phyloP scores from a whole-genome alignment of 768 basidiomycete genomes.

The Gymnopilus junonius region DNA sequence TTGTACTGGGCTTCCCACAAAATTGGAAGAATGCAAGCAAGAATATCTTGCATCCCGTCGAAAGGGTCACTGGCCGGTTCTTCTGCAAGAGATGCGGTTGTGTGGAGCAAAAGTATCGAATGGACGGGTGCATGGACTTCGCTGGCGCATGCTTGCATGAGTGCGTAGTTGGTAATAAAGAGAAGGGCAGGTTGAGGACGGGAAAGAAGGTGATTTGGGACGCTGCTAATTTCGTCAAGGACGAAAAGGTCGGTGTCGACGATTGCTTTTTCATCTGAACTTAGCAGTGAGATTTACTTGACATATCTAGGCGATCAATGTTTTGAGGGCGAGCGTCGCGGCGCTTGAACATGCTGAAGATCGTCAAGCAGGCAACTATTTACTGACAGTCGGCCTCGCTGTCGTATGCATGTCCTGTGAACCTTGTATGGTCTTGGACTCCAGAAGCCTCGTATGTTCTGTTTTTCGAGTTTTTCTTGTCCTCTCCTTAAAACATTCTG shows the following conservation, averaged over 20 bases:
- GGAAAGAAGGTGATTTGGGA: slow-evolving; percentile 44
- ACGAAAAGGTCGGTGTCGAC: slow-evolving; percentile 51
- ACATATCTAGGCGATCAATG: slow-evolving; percentile 49
- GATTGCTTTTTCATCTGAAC: neutral
- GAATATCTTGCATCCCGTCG: slow-evolving; percentile 54
- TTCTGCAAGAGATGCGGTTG: slow-evolving; percentile 55
- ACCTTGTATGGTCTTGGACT: slow-evolving; percentile 51
- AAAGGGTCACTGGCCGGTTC: slow-evolving; percentile 64
- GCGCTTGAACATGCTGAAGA: slow-evolving; percentile 32
- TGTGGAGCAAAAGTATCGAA: slow-evolving; percentile 33
- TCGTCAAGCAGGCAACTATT: slow-evolving; percentile 29
- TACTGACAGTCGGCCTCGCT: slow-evolving; percentile 22
- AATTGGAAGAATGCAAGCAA: slow-evolving; percentile 56
- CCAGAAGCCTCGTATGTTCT: slow-evolving; percentile 47
- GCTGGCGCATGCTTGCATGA: slow-evolving; percentile 61
- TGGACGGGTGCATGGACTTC: slow-evolving; percentile 57
- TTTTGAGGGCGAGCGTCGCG: slow-evolving; percentile 42
- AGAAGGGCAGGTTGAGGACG: slow-evolving; percentile 28
- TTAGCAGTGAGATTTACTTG: neutral
- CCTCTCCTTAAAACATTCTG: neutral
- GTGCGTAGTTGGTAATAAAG: slow-evolving; percentile 41
- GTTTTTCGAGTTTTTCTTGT: neutral
- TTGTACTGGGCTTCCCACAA: slow-evolving; percentile 48
- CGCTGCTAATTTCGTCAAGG: slow-evolving; percentile 56
- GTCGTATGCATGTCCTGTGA: slow-evolving; percentile 57